These are phyloP conservation scores for Phytopythium ostracodes DNA, from an alignment of 352 stramenopile species.

Conservation along the genomic window DNA sequence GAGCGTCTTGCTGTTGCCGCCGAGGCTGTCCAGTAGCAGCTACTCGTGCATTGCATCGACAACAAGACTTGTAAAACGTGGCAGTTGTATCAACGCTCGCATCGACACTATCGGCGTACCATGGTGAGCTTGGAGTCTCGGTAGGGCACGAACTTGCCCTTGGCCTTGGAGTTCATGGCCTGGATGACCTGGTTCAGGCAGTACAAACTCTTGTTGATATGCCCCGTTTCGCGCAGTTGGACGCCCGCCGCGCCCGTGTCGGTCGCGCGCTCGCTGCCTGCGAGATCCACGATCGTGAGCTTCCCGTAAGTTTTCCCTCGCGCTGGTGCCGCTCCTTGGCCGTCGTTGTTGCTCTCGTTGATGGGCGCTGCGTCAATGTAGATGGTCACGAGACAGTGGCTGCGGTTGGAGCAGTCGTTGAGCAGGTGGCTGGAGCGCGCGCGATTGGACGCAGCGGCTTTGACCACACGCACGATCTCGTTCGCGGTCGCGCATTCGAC, in stretches of 20 bases:
- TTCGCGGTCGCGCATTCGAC: slow-evolving; percentile 46
- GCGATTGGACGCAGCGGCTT: slow-evolving; percentile 52
- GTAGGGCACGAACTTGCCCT: slow-evolving; percentile 58
- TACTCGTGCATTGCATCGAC: slow-evolving; percentile 7
- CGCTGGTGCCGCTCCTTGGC: neutral
- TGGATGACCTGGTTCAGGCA: slow-evolving; percentile 77
- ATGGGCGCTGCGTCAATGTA: slow-evolving; percentile 63
- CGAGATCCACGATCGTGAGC: slow-evolving; percentile 72
- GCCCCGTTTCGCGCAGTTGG: slow-evolving; percentile 66
- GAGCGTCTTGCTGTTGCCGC: slow-evolving; percentile 70
- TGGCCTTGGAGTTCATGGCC: slow-evolving; percentile 49
- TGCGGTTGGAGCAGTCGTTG: slow-evolving; percentile 70
- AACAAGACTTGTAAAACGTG: neutral
- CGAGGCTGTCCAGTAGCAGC: slow-evolving; percentile 68
- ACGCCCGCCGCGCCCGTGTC: slow-evolving; percentile 54
- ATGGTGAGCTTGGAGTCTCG: slow-evolving; percentile 76
- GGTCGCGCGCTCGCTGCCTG: slow-evolving; percentile 59
- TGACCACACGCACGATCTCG: slow-evolving; percentile 66
- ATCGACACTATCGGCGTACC: slow-evolving; percentile 14
- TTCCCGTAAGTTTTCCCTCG: slow-evolving; percentile 65
- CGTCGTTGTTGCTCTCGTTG: slow-evolving; percentile 7
- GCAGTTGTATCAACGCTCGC: neutral
- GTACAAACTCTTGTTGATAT: slow-evolving; percentile 81
- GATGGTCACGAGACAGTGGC: slow-evolving; percentile 74
- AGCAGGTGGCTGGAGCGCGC: slow-evolving; percentile 66